Evolutionary conservation across 106 monocot genomes (phyloP).

Genomic region (Platanthera guangdongensis): DNA sequence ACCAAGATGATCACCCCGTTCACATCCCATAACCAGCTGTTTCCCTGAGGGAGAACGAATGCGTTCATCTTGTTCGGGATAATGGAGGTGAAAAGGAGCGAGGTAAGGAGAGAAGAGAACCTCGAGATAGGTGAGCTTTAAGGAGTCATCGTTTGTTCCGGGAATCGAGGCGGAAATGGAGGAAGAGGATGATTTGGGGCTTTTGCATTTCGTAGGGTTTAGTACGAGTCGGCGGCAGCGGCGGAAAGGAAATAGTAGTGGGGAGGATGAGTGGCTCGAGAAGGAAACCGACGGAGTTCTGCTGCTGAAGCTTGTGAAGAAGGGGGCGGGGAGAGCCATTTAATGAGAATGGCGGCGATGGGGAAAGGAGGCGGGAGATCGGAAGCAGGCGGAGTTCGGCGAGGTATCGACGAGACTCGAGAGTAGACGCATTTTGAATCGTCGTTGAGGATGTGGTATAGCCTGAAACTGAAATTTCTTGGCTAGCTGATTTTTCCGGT

Average conservation of each 20-base stretch:
- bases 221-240: not conserved
- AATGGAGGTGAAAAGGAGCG: not conserved
- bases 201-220: not conserved
- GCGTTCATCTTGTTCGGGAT: not conserved
- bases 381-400: not conserved
- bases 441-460: too few species aligned
- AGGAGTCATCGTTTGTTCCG: slow-evolving; percentile 4
- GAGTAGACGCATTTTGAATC: too few species aligned
- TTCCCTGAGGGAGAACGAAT: slow-evolving; percentile 33
- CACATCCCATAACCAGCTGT: slow-evolving; percentile 90
- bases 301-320: not conserved
- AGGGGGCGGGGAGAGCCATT: not conserved
- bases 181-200: not conserved
- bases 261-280: not conserved
- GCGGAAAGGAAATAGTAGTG: not conserved
- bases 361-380: not conserved
- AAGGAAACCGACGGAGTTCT: not conserved
- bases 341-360: not conserved
- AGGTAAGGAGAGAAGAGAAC: slow-evolving; percentile 7
- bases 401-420: too few species aligned
- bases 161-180: not conserved
- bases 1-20: slow-evolving; percentile 58
- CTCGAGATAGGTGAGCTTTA: slow-evolving; percentile 60
- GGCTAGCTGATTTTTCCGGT: not conserved
- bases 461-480: not conserved